Conservation (phyloP, 805 yeast species). For the Saturnispora ahearnii region DNA sequence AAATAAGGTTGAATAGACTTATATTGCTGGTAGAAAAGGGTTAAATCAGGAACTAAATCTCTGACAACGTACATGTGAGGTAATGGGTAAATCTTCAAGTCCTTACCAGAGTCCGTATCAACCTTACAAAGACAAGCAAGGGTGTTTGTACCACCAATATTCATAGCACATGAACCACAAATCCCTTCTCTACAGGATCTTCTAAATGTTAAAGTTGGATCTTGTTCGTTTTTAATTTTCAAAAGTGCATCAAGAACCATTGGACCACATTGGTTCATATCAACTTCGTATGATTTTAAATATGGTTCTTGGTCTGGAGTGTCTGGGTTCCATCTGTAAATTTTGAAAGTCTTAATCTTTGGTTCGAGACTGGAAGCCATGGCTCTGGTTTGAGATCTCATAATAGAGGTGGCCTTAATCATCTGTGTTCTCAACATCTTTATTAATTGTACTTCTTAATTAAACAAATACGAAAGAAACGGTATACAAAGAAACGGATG, state of each 20-base stretch:
- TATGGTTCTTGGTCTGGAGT: constrained; percentile 86
- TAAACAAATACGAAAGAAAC: not conserved
- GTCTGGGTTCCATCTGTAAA: constrained; percentile 98
- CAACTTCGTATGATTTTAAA: constrained; percentile 74
- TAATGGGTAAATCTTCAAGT: constrained; percentile 84
- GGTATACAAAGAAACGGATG: not conserved
- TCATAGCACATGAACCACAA: constrained; percentile 99
- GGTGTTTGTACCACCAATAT: constrained; percentile 95
- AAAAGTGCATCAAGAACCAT: constrained; percentile 94
- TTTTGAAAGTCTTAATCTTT: constrained; percentile 73
- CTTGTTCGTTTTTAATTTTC: constrained; percentile 95
- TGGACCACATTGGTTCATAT: constrained; percentile 90
- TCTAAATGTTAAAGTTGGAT: constrained; percentile 89
- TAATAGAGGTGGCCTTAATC: not conserved
- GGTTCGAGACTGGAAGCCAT: constrained; percentile 51
- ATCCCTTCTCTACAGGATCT: constrained; percentile 99
- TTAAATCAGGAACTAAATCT: constrained; percentile 95
- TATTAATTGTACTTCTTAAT: not conserved
- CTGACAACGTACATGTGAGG: constrained; percentile 98
- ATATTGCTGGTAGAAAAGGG: constrained; percentile 96
- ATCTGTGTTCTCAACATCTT: constrained; percentile 1
- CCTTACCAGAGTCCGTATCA: constrained; percentile 67
- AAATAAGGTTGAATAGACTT: constrained; percentile 95
- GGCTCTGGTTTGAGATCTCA: constrained; percentile 15
- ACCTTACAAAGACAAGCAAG: constrained; percentile 94